Base-by-base conservation (phyloP, 2,329 filamentous ascomycete genomes). In the Penicillium sp. region DNA sequence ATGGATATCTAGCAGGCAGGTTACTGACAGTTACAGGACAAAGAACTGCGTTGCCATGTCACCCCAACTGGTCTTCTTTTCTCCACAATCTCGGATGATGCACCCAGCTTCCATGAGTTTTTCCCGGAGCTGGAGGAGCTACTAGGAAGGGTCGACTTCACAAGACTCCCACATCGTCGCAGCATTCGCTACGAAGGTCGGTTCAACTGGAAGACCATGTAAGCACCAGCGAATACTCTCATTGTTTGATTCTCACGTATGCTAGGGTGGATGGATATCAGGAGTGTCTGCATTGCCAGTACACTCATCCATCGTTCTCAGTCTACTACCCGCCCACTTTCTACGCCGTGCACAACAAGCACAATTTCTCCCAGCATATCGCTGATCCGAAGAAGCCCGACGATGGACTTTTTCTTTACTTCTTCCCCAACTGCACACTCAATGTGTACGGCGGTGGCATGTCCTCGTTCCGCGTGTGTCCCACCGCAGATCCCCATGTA, bases 141-240 rank as follows among this genome's bases (percentile, higher is more conserved):
- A 3, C 74, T 83, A 1, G 72, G 73, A 2, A 76, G 69, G 43
- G 80, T 84, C 3, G 80, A 85, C 56, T 85, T 85, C 64, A 83
- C 81, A 4, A 75, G 79, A 53, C 72, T 83, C 2, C 81, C 81
- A 0, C 75, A 83, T 60, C 75, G 81, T 3, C 76, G 78, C 22
- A 81, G 79, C 44, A 81, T 85, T 60, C 77, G 76, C n/a, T 85
- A 85, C 54, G 76, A 80, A 50, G 82, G 83, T 3, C 75, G 76
- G 0, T 84, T 85, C 73, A 85, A 85, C 66, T 84, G 82, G 82
- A 84, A 84, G 65, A 84, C 82, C 0, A 84, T 84, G 81, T 79
- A 68, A 55, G 63, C 27, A n/a, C 29, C 35, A 9, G 1, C 8
- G n/a, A 19, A 3, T 3, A 1, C 4, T 10, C 19, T 19, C n/a